Percentiles rank a stretch among this genome's conserved stretches.
Conservation (phyloP, 1,139 yeast genomes). For the Protomyces lactucae-debilis region DNA sequence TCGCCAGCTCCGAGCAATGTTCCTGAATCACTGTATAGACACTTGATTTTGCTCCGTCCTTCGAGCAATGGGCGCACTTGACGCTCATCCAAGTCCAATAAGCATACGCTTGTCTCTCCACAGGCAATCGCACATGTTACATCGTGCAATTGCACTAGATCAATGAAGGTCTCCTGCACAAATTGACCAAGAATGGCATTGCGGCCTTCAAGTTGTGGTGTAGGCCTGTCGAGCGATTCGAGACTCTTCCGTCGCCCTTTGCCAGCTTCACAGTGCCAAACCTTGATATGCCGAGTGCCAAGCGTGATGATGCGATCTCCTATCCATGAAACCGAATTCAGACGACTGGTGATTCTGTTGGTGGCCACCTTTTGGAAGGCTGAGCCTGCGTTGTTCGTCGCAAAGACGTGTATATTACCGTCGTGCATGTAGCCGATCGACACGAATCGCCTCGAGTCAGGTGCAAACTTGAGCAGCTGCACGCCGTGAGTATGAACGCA, state of each 20-base stretch:
- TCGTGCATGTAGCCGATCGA: conserved; percentile 21
- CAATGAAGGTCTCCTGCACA: conserved; percentile 6
- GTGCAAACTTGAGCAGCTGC: conserved; percentile 9
- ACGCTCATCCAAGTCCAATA: neutral
- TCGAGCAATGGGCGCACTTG: neutral
- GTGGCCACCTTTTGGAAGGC: conserved; percentile 10
- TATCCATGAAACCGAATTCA: neutral
- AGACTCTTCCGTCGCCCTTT: conserved; percentile 4
- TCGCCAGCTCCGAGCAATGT: neutral
- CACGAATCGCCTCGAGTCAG: conserved; percentile 3
- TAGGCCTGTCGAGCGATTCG: neutral
- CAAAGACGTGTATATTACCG: conserved; percentile 15
- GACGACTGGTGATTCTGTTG: conserved; percentile 8
- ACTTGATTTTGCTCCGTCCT: neutral
- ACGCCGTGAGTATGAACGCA: conserved; percentile 17
- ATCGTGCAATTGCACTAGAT: neutral
- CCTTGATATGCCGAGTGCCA: conserved; percentile 14
- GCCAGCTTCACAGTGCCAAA: conserved; percentile 12
- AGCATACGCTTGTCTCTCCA: neutral
- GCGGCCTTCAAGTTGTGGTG: conserved; percentile 13
- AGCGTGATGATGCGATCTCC: conserved; percentile 8
- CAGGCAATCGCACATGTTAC: neutral
- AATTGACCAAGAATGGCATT: conserved; percentile 10
- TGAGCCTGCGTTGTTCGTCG: neutral
- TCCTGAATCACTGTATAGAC: neutral